Percentiles rank a stretch among this genome's conserved stretches.
These are phyloP conservation scores for Dovyalis caffra DNA, from an alignment of 345 rosid genomes.

Conservation along the genomic window DNA sequence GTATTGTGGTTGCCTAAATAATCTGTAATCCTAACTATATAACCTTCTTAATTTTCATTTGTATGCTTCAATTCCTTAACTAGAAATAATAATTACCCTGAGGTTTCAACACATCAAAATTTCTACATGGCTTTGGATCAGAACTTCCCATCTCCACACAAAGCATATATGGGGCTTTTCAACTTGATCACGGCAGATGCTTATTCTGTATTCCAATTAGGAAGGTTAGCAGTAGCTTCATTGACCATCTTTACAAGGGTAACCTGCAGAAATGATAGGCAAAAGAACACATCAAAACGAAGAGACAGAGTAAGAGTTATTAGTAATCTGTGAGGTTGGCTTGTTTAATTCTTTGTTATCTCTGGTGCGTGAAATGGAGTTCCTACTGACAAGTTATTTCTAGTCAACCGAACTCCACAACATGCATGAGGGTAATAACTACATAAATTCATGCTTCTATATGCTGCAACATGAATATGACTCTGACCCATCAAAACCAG, in stretches of 20 bases:
- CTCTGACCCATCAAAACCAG: neutral
- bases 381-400: neutral
- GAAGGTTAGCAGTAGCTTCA: conserved; percentile 69
- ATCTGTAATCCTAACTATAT: neutral
- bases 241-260: conserved; percentile 64
- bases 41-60: neutral
- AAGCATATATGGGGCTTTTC: neutral
- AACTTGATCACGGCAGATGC: neutral
- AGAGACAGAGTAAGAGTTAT: neutral
- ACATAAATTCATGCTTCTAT: neutral
- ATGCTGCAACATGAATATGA: neutral
- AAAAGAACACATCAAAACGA: neutral
- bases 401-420: neutral
- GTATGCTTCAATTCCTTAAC: neutral
- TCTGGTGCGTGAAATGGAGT: neutral
- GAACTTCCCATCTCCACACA: neutral
- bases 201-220: conserved; percentile 44
- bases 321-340: neutral
- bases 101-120: neutral
- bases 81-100: neutral
- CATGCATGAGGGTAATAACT: neutral
- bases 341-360: neutral
- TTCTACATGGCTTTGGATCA: neutral
- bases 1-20: neutral
- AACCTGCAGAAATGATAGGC: conserved; percentile 37